Percentiles rank a stretch among this genome's conserved stretches.
These are phyloP conservation scores for Aspergillus oerlinghausenensis DNA, from an alignment of 2,329 filamentous ascomycete species.

Conservation along the genomic window DNA sequence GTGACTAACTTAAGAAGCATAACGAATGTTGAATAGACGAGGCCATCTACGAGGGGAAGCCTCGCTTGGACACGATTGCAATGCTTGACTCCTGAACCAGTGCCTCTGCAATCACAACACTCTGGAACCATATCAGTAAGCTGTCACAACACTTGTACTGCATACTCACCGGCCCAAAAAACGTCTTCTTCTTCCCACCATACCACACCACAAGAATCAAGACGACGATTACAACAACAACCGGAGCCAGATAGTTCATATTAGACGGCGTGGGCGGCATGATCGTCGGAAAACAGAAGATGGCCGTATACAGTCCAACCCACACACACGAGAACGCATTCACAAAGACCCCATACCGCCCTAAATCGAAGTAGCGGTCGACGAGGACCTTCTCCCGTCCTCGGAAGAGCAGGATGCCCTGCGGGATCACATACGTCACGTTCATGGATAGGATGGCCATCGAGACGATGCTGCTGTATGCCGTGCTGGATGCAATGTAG, in stretches of 20 bases:
- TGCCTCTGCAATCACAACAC: no score
- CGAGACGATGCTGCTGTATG: slow-evolving; percentile 40
- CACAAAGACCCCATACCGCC: slow-evolving; percentile 28
- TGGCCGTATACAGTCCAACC: slow-evolving; percentile 42
- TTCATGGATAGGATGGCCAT: slow-evolving; percentile 33
- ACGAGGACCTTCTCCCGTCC: slow-evolving; percentile 27
- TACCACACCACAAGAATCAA: background rate
- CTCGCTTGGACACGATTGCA: no score
- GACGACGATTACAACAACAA: background rate
- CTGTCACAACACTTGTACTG: no score
- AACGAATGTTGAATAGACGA: background rate
- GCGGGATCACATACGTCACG: slow-evolving; percentile 39
- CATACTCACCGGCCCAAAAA: background rate
- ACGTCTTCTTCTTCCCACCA: background rate
- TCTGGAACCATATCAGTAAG: no score
- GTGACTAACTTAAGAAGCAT: no score
- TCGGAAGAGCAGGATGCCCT: slow-evolving; percentile 39
- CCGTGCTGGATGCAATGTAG: slow-evolving; percentile 31
- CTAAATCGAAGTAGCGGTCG: slow-evolving; percentile 27
- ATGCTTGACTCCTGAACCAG: no score
- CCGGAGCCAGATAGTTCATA: slow-evolving; percentile 43
- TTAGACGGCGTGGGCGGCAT: slow-evolving; percentile 40
- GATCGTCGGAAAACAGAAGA: slow-evolving; percentile 43
- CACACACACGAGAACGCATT: slow-evolving; percentile 44
- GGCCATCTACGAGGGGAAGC: background rate